Conservation (phyloP, 306 rosid genomes). For the Quillaja saponaria region DNA sequence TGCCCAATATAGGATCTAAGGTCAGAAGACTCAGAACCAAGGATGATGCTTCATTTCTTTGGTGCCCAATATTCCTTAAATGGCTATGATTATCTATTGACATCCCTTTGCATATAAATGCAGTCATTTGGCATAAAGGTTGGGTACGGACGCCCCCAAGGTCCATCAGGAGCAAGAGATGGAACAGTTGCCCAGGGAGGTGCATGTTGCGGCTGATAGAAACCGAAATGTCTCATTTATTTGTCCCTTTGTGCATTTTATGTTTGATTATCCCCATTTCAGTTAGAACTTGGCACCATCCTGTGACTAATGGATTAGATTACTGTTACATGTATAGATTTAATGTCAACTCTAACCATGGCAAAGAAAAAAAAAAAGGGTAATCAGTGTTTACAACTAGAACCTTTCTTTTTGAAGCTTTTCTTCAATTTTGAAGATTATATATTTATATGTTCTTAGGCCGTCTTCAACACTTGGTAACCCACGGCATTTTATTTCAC, state of each 20-base stretch:
- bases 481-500: too few relatives aligned
- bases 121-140: constrained; percentile 92
- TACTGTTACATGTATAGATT: constrained; percentile 53
- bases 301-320: constrained; percentile 34
- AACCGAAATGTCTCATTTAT: constrained; percentile 24
- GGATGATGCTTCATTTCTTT: neutral
- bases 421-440: too few relatives aligned
- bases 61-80: neutral
- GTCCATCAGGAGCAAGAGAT: constrained; percentile 67
- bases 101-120: constrained; percentile 22
- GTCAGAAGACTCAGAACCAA: constrained; percentile 1
- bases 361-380: neutral
- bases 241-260: constrained; percentile 30
- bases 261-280: constrained; percentile 24
- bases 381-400: too few relatives aligned
- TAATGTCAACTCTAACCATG: constrained; percentile 20
- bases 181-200: constrained; percentile 67
- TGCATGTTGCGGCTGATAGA: constrained; percentile 75
- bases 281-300: constrained; percentile 30
- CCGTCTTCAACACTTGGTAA: too few relatives aligned
- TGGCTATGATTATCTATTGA: constrained; percentile 11
- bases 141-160: constrained; percentile 82
- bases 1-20: neutral
- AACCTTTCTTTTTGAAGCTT: too few relatives aligned
- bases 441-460: too few relatives aligned